Conservation (phyloP, 2,329 filamentous ascomycete species). For the Diaporthe destruens region DNA sequence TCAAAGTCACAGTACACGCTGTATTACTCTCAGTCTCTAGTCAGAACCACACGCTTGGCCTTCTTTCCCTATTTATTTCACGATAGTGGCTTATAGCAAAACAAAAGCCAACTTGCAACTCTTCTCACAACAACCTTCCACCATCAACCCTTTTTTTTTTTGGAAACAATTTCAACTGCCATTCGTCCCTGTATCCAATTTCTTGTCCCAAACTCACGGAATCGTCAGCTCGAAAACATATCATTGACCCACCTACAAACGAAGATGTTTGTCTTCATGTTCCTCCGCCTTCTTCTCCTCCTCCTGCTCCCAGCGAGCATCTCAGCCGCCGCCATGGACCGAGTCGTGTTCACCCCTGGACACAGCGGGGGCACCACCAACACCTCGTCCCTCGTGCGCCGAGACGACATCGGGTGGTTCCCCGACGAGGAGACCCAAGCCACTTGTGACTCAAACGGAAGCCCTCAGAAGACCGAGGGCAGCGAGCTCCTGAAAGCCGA, state of each 20-base stretch:
- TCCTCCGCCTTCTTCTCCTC: background rate
- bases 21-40: too few relatives aligned
- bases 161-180: background rate
- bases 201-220: background rate
- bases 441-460: background rate
- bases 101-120: background rate
- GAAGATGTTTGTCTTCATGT: background rate
- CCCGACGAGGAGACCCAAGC: background rate
- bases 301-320: background rate
- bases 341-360: background rate
- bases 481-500: background rate
- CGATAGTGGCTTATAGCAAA: background rate
- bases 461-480: background rate
- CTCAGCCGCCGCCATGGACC: background rate
- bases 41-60: too few relatives aligned
- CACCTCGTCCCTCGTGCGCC: background rate
- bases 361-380: background rate
- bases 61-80: background rate
- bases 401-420: background rate
- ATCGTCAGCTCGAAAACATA: background rate
- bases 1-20: too few relatives aligned
- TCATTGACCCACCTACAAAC: too few relatives aligned
- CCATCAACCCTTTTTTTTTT: background rate
- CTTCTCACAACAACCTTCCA: too few relatives aligned
- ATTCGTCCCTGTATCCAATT: accelerated